Base-by-base conservation (phyloP, 495 filamentous ascomycete genomes). In the Delitschia confertaspora region DNA sequence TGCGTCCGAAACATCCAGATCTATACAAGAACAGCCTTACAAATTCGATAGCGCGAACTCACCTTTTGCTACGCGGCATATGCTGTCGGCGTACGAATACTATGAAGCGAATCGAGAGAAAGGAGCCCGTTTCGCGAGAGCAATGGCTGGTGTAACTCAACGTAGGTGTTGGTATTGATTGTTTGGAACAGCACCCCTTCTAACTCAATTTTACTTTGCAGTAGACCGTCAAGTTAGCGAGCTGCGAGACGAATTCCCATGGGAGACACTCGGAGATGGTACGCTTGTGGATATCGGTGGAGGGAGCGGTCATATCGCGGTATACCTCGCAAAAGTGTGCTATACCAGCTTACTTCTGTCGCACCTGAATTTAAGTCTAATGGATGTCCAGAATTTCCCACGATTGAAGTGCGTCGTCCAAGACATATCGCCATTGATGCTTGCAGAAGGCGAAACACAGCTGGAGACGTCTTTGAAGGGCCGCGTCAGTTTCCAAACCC, bases 391-490 rank as follows among this genome's bases (percentile, higher is more conserved):
- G 59, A 8, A 26, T n/a, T 58, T 47, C 25, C 57, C 60, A 3
- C 2, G 48, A 4, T 32, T 64, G 0, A 35, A 45, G 2, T 59
- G 62, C 20, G 44, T 60, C 5, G 60, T 64, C 1, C 59, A 64
- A 26, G 51, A 62, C 34, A 1, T 0, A 6, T 31, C 17, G 1
- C 17, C 16, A 6, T 1, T 38, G 14, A 60, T 62, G 57, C 45
- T 63, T 6, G 47, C 42, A 6, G 29, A 56, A 26, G 63, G 54
- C n/a, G 10, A 39, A 9, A 10, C 22, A 2, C 31, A 22, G 3
- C 21, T 55, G 1, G 14, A 26, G 2, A 25, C 26, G 9, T 42
- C 45, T 18, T 13, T 60, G n/a, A 0, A 8, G 6, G 40, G 27
- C n/a, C 58, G 60, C 18, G 20, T 66, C 8, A 11, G 16, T 0